Percentiles rank a stretch among this genome's conserved stretches.
phyloP scores from a whole-genome alignment of 2,329 filamentous ascomycete species.

The Ophiostoma triangulosporum region DNA sequence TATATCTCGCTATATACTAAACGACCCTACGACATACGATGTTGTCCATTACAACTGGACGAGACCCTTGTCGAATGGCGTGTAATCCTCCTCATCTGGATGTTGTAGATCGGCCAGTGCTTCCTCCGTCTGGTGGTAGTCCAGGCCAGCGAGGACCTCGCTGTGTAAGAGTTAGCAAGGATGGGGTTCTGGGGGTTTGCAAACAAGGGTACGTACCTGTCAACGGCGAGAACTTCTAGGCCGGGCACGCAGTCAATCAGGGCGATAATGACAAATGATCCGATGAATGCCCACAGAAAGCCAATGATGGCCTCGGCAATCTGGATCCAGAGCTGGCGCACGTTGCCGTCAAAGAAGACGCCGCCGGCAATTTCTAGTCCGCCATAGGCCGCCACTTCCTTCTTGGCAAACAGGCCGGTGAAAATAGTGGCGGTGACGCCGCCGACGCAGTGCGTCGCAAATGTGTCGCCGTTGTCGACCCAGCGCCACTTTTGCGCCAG shows the following conservation, averaged over 20 bases:
- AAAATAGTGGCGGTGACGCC: slow-evolving; percentile 7
- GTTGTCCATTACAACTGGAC: background rate
- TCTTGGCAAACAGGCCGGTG: slow-evolving; percentile 8
- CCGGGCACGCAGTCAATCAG: slow-evolving; percentile 10
- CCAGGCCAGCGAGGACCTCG: background rate
- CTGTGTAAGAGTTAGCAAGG: background rate
- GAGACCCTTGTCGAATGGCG: background rate
- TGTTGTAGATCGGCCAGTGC: background rate
- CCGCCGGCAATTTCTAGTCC: slow-evolving; percentile 33
- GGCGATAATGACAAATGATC: slow-evolving; percentile 2
- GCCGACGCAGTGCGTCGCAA: slow-evolving; percentile 10
- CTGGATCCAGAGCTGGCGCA: slow-evolving; percentile 22
- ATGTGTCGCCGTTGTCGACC: slow-evolving; percentile 12
- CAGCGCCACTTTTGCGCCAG: slow-evolving; percentile 5
- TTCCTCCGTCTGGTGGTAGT: slow-evolving; percentile 1
- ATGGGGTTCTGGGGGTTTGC: too few relatives aligned
- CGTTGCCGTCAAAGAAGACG: slow-evolving; percentile 39
- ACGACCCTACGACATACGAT: too few relatives aligned
- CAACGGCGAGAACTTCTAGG: slow-evolving; percentile 7
- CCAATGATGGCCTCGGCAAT: slow-evolving; percentile 4
- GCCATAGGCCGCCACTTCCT: slow-evolving; percentile 14
- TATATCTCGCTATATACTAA: background rate
- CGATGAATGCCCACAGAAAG: slow-evolving; percentile 5
- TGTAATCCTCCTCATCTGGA: background rate
- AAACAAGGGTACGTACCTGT: slow-evolving; percentile 2